Evolutionary conservation across 1,284 basidiomycete genomes (phyloP).

Genomic region (Anthracocystis walkeri): DNA sequence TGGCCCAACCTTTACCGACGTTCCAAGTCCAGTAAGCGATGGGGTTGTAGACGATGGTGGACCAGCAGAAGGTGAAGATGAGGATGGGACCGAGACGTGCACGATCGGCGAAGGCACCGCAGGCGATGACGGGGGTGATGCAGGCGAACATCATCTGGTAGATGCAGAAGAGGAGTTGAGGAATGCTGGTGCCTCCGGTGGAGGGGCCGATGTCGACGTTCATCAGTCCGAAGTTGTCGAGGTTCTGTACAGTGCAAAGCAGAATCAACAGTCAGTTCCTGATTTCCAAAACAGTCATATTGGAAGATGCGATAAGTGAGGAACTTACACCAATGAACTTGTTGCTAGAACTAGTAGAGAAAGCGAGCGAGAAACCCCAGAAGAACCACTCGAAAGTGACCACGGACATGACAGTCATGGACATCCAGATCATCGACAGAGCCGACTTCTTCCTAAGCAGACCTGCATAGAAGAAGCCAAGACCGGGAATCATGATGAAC

Average conservation of each 20-base stretch:
- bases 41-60: slow-evolving; percentile 83
- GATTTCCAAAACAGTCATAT: too few species aligned
- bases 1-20: slow-evolving; percentile 64
- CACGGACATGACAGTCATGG: slow-evolving; percentile 80
- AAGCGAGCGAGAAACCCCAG: slow-evolving; percentile 71
- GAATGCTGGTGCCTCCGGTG: slow-evolving; percentile 72
- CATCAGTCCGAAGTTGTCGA: slow-evolving; percentile 83
- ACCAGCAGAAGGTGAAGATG: slow-evolving; percentile 87
- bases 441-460: slow-evolving; percentile 86
- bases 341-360: slow-evolving; percentile 69
- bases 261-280: not conserved
- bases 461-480: slow-evolving; percentile 85
- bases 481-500: slow-evolving; percentile 86
- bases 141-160: slow-evolving; percentile 89
- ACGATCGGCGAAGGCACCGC: slow-evolving; percentile 93
- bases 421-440: slow-evolving; percentile 88
- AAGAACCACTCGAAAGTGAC: slow-evolving; percentile 77
- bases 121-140: slow-evolving; percentile 78
- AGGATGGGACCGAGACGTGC: slow-evolving; percentile 86
- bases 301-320: not conserved
- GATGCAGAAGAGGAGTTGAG: slow-evolving; percentile 85
- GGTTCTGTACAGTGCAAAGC: slow-evolving; percentile 70
- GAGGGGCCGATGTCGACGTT: slow-evolving; percentile 83
- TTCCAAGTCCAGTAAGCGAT: slow-evolving; percentile 70
- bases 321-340: slow-evolving; percentile 71